Evolutionary conservation across 805 yeast genomes (phyloP).

Genomic region (Candida caryicola): DNA sequence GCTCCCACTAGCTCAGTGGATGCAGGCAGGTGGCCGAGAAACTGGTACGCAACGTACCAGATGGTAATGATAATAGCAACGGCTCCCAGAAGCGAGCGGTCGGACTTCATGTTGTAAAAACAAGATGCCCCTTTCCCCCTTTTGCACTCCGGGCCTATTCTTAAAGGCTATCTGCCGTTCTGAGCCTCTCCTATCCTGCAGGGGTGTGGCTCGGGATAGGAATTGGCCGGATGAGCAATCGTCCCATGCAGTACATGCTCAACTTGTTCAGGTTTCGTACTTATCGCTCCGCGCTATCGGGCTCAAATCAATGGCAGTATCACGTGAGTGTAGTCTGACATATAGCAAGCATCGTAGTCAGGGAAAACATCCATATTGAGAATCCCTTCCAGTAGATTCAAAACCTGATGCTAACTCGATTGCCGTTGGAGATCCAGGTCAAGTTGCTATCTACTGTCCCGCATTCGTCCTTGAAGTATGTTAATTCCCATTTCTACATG

Average conservation of each 20-base stretch:
- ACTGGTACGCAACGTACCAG: neutral
- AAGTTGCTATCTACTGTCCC: constrained; percentile 32
- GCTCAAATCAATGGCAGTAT: too few species aligned
- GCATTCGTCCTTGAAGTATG: constrained; percentile 28
- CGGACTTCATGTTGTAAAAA: neutral
- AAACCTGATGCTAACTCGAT: constrained; percentile 11
- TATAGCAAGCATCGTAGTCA: neutral
- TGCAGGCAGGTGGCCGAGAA: neutral
- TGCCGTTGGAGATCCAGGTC: constrained; percentile 47
- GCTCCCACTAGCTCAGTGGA: neutral
- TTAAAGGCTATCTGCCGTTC: too few species aligned
- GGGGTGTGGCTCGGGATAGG: too few species aligned
- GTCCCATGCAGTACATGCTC: too few species aligned
- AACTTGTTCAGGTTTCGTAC: too few species aligned
- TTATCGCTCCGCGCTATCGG: too few species aligned
- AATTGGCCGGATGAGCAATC: too few species aligned
- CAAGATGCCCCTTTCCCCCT: neutral
- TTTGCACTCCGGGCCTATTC: too few species aligned
- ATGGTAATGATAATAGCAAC: neutral
- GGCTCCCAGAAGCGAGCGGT: neutral
- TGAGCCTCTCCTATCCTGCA: too few species aligned
- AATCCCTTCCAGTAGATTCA: too few species aligned
- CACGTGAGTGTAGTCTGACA: neutral
- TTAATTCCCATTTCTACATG: constrained; percentile 44
- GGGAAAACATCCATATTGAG: too few species aligned